A percentile compares a stretch with the other conserved stretches of the same genome.
These are phyloP conservation scores for Teratosphaeria viscida DNA, from an alignment of 2,329 filamentous ascomycete genomes.

Conservation along the genomic window DNA sequence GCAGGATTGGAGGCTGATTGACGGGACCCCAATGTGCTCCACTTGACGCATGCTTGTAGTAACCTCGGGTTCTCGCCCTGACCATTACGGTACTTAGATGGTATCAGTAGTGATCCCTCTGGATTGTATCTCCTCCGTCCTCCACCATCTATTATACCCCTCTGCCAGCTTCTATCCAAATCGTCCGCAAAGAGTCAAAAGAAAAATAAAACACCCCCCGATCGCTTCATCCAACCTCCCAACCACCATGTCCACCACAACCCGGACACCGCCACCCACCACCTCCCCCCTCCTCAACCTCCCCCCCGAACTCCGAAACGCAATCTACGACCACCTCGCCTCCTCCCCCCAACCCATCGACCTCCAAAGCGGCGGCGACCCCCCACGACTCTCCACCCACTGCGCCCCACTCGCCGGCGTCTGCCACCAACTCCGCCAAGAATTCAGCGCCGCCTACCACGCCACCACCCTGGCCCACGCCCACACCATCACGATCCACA, in stretches of 20 bases:
- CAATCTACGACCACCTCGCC: conserved; percentile 4
- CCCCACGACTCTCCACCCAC: background rate
- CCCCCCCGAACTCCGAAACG: conserved; percentile 3
- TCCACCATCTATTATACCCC: too few species aligned
- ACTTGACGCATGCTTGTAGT: too few species aligned
- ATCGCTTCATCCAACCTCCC: background rate
- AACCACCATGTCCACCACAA: background rate
- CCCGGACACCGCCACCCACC: background rate
- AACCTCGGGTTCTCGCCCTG: too few species aligned
- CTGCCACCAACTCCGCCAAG: conserved; percentile 1
- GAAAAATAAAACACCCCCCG: too few species aligned
- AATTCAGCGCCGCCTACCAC: conserved; percentile 1
- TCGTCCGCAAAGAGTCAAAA: too few species aligned
- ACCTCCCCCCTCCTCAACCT: conserved; percentile 1
- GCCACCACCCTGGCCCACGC: background rate
- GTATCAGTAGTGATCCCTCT: too few species aligned
- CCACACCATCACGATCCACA: conserved; percentile 2
- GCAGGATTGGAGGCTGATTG: too few species aligned
- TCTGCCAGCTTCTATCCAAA: too few species aligned
- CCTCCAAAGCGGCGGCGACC: background rate
- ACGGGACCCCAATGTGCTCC: too few species aligned
- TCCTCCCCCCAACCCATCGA: background rate
- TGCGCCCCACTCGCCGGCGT: background rate
- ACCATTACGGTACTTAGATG: too few species aligned
- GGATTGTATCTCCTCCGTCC: too few species aligned